These are phyloP conservation scores for Penicillium nordicum DNA, from an alignment of 2,329 filamentous ascomycete species.

Conservation along the genomic window DNA sequence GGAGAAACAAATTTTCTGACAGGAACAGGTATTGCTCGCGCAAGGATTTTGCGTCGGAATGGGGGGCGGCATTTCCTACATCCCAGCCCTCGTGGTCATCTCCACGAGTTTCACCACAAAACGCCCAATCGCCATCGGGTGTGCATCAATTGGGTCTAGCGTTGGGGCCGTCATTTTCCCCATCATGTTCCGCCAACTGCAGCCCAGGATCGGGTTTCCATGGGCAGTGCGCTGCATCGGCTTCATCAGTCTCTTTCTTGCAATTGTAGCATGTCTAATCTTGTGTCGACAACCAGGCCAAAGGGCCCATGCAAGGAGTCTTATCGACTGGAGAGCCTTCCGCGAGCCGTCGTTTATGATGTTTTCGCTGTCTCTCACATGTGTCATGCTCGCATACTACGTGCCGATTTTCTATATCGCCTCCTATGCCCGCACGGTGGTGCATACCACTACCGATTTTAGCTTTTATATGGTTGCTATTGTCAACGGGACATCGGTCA, in stretches of 20 bases:
- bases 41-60: constrained; percentile 40
- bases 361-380: constrained; percentile 45
- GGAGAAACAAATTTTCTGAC: neutral
- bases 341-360: constrained; percentile 42
- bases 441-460: constrained; percentile 49
- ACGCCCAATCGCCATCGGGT: constrained; percentile 54
- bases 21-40: constrained; percentile 42
- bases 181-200: constrained; percentile 50
- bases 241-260: constrained; percentile 49
- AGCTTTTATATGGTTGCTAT: constrained; percentile 50
- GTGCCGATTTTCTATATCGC: constrained; percentile 46
- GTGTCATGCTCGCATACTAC: constrained; percentile 48
- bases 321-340: constrained; percentile 41
- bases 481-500: constrained; percentile 50
- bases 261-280: constrained; percentile 33
- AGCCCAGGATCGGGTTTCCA: constrained; percentile 56
- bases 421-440: constrained; percentile 41
- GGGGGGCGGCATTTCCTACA: constrained; percentile 33
- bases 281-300: constrained; percentile 41
- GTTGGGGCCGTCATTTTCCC: constrained; percentile 62
- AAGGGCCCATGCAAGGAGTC: constrained; percentile 36
- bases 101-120: constrained; percentile 42
- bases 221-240: constrained; percentile 59
- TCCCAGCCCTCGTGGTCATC: constrained; percentile 31
- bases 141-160: constrained; percentile 55